Conservation (phyloP, 2,329 filamentous ascomycete species). For the Penicillium occitanis region DNA sequence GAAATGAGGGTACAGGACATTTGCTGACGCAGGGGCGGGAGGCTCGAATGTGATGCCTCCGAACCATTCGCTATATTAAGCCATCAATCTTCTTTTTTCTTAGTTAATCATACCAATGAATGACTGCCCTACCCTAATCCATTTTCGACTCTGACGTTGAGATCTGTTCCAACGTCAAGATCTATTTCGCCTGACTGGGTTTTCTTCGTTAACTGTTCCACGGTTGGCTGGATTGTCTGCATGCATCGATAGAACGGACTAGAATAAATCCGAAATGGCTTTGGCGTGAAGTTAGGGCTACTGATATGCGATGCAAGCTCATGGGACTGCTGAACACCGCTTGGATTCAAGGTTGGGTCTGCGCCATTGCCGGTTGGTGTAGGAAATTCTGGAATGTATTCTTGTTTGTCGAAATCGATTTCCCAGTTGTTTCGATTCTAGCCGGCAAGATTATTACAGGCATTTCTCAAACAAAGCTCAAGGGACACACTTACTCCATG, state of each 20-base stretch:
- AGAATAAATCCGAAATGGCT: neutral
- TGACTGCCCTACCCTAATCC: neutral
- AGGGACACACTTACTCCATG: conserved; percentile 63
- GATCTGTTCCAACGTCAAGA: neutral
- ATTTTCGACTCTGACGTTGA: neutral
- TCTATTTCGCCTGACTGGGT: neutral
- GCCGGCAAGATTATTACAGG: neutral
- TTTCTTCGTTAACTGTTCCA: neutral
- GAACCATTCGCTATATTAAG: neutral
- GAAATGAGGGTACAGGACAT: conserved; percentile 33
- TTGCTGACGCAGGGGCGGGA: neutral
- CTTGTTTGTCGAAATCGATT: conserved; percentile 75
- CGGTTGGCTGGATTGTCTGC: neutral
- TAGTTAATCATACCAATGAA: no score
- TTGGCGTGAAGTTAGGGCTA: neutral
- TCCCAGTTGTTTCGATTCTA: conserved; percentile 91
- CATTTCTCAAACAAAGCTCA: neutral
- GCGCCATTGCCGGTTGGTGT: conserved; percentile 85
- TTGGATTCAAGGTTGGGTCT: conserved; percentile 81
- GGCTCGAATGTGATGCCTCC: neutral
- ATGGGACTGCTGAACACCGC: conserved; percentile 79
- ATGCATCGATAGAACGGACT: neutral
- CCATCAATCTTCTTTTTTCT: neutral
- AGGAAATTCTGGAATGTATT: conserved; percentile 68
- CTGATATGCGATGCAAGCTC: conserved; percentile 58